A percentile compares a stretch with the other conserved stretches of the same genome.
Evolutionary conservation across 352 stramenopile genomes (phyloP).

Genomic region (Plasmopara viticola): DNA sequence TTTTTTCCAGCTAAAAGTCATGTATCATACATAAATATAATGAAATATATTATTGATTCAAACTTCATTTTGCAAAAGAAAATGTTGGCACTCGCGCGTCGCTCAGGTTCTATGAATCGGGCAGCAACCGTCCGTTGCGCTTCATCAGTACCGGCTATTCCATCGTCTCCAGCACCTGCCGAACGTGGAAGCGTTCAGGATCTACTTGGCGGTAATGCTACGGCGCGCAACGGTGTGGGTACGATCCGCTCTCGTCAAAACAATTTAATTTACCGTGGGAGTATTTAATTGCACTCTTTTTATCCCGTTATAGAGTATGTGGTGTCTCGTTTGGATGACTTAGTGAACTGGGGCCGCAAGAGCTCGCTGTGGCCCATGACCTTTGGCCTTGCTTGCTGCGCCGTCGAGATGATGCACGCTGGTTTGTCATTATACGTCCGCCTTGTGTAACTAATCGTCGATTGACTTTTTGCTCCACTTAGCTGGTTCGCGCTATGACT

Average conservation of each 20-base stretch:
- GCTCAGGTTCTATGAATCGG: constrained; percentile 26
- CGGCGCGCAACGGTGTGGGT: constrained; percentile 75
- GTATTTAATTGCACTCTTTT: constrained; percentile 1
- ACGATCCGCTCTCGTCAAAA: constrained; percentile 7
- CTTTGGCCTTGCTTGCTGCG: constrained; percentile 98
- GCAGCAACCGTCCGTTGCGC: constrained; percentile 18
- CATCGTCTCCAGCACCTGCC: constrained; percentile 20
- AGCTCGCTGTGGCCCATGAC: constrained; percentile 99
- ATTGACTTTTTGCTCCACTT: background rate
- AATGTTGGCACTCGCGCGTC: constrained; percentile 38
- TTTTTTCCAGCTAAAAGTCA: no score
- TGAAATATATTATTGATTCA: no score
- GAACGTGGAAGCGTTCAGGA: constrained; percentile 70
- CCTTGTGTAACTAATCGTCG: background rate
- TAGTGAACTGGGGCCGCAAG: constrained; percentile 98
- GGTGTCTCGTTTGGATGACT: constrained; percentile 95
- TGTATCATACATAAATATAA: no score
- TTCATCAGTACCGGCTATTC: constrained; percentile 20
- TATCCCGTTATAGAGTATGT: constrained; percentile 87
- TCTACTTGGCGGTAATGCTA: constrained; percentile 55
- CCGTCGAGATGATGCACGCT: constrained; percentile 98
- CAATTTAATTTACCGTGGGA: background rate
- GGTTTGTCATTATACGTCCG: constrained; percentile 36
- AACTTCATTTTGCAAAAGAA: constrained; percentile 1
- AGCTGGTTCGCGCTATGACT: constrained; percentile 89